Percentiles rank a stretch among this genome's conserved stretches.
Conservation (phyloP, 768 basidiomycete species). For the Hemileccinum impolitum region DNA sequence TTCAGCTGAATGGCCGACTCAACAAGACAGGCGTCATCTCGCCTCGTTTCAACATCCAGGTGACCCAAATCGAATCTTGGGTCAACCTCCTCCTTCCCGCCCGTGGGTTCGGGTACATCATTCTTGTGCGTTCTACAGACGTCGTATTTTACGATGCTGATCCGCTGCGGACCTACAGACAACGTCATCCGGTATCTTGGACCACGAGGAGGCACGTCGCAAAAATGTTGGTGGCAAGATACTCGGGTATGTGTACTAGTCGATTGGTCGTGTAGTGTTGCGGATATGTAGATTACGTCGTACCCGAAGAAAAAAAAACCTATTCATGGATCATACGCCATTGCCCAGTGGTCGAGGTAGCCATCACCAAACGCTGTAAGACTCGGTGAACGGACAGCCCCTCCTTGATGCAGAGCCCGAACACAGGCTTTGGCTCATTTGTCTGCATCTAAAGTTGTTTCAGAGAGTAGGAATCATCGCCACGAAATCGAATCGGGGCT, state of each 20-base stretch:
- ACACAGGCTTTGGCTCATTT: no score
- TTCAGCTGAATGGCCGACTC: conserved; percentile 96
- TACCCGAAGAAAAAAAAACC: neutral
- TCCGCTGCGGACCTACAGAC: conserved; percentile 48
- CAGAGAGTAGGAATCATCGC: no score
- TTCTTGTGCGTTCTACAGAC: conserved; percentile 59
- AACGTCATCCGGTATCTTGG: conserved; percentile 96
- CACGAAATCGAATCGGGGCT: no score
- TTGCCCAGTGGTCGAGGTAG: no score
- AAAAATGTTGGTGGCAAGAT: conserved; percentile 98
- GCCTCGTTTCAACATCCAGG: conserved; percentile 97
- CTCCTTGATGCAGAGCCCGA: no score
- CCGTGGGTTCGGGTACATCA: conserved; percentile 95
- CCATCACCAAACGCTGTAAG: no score
- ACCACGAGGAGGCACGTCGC: conserved; percentile 98
- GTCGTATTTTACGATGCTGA: neutral
- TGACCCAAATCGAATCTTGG: conserved; percentile 91
- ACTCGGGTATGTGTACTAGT: conserved; percentile 43
- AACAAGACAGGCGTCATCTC: conserved; percentile 99
- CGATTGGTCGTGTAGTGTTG: neutral
- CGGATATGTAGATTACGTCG: neutral
- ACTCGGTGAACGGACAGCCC: no score
- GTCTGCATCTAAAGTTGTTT: no score
- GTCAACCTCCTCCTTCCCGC: conserved; percentile 95
- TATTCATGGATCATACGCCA: neutral